Conservation (phyloP, 208 protist species). For the Trypanosoma vivax region DNA sequence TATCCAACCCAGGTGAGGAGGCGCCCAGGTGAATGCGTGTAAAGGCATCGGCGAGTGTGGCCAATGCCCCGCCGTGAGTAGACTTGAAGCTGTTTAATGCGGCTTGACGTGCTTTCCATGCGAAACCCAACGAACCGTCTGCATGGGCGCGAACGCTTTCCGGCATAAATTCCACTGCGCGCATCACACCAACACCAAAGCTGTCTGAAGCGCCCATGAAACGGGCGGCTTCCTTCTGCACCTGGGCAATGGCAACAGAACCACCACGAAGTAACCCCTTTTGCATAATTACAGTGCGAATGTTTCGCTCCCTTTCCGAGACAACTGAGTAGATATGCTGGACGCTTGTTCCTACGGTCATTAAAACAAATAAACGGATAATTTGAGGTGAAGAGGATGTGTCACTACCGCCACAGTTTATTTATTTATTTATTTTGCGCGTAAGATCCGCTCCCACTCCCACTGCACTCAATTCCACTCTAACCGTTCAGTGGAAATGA, state of each 20-base stretch:
- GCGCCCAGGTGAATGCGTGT: conserved; percentile 63
- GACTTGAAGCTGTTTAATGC: conserved; percentile 73
- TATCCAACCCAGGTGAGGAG: conserved; percentile 9
- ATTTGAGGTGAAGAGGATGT: too few species aligned
- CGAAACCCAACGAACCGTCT: conserved; percentile 48
- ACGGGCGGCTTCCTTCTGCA: conserved; percentile 28
- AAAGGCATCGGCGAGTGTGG: conserved; percentile 76
- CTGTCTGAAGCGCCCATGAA: conserved; percentile 21
- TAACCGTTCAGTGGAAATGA: neutral
- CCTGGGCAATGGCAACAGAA: conserved; percentile 4
- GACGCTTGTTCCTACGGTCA: neutral
- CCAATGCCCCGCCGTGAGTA: conserved; percentile 79
- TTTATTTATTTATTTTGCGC: neutral
- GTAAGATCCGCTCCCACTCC: neutral
- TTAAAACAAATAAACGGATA: too few species aligned
- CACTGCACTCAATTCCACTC: neutral
- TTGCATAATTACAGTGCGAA: conserved; percentile 2
- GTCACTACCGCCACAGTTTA: too few species aligned
- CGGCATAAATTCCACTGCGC: conserved; percentile 52
- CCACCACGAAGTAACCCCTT: neutral
- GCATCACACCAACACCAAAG: conserved; percentile 52
- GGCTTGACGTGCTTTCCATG: conserved; percentile 40
- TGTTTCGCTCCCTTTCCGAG: neutral
- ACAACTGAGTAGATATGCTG: neutral
- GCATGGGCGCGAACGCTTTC: conserved; percentile 28